Percentiles rank a stretch among this genome's conserved stretches.
phyloP scores from a whole-genome alignment of 495 filamentous ascomycete genomes.

The Glutinoglossum americanum region DNA sequence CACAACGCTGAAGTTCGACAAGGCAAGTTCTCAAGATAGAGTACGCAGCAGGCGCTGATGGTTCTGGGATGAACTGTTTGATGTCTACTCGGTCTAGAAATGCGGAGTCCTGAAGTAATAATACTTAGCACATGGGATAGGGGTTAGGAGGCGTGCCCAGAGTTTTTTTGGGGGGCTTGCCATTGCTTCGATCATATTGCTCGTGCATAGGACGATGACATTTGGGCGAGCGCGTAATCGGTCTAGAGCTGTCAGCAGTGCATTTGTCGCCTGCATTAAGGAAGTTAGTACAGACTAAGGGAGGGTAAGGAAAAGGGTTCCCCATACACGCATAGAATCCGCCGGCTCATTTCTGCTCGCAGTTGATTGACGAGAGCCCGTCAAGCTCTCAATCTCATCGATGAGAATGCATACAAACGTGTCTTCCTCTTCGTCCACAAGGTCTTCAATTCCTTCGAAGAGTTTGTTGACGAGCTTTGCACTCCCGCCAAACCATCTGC shows the following conservation, averaged over 20 bases:
- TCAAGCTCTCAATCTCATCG: conserved; percentile 34
- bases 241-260: conserved; percentile 19
- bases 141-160: not conserved
- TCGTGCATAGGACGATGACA: conserved; percentile 2
- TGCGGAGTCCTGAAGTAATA: conserved; percentile 17
- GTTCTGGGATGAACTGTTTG: conserved; percentile 25
- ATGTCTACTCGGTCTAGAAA: conserved; percentile 35
- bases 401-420: conserved; percentile 29
- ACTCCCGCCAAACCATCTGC: conserved; percentile 32
- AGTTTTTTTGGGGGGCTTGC: not conserved
- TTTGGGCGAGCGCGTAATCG: conserved; percentile 9
- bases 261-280: conserved; percentile 13
- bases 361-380: conserved; percentile 23
- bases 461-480: conserved; percentile 27
- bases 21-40: conserved; percentile 28
- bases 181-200: conserved; percentile 2
- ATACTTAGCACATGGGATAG: too few species aligned
- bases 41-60: conserved; percentile 21
- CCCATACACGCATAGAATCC: conserved; percentile 24
- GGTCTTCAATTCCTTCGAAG: conserved; percentile 25
- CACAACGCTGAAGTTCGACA: conserved; percentile 25
- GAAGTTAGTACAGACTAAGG: conserved; percentile 1
- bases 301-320: conserved; percentile 6
- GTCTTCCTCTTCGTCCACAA: conserved; percentile 22
- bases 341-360: conserved; percentile 23